Base-by-base conservation (phyloP, 2,329 filamentous ascomycete species). In the Fusarium cicatricum region DNA sequence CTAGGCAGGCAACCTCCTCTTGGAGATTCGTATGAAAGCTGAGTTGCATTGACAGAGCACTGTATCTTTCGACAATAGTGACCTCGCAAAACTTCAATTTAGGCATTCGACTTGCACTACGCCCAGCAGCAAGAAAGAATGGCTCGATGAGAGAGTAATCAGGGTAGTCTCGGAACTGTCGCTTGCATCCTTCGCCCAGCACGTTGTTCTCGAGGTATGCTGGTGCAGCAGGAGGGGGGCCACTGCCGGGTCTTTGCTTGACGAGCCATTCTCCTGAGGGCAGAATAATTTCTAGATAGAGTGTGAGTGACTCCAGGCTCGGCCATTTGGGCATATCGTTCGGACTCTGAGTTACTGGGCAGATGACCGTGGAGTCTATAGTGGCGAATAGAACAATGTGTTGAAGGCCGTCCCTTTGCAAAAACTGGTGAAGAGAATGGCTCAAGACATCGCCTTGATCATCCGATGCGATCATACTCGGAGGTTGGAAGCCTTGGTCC, bases 231-330 rank as follows among this genome's bases (percentile, higher is more conserved):
- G 21, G 21, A 16, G 14, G 31, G 4, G 41, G 42, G 3, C 29
- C 12, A 5, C 21, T 15, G 3, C 28, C 21, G 2, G 50, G 36
- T n/a, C 32, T 33, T 9, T 37, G 31, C 11, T 33, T 37, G 7
- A 15, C 46, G 3, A 54, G 31, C 51, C 51, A 54, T 9, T 43
- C 23, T 2, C 51, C 51, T 5, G 51, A 49, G 4, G 51, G 51
- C 4, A 54, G 38, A 7, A 50, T 28, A 5, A 26, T 12, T 15
- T 49, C 31, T 1, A 41, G 12, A 12, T 17, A 29, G 14, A 54
- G 11, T 2, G 10, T 14, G 15, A 43, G 32, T 2, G 29, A 19
- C 6, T 21, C 16, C 7, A 54, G 15, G 5, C 29, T 46, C 11
- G 44, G 31, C 44, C 44, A 54, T 2, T 19, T 6, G 2, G 33